Evolutionary conservation across 805 yeast species (phyloP).

Genomic region (Yarrowia deformans): DNA sequence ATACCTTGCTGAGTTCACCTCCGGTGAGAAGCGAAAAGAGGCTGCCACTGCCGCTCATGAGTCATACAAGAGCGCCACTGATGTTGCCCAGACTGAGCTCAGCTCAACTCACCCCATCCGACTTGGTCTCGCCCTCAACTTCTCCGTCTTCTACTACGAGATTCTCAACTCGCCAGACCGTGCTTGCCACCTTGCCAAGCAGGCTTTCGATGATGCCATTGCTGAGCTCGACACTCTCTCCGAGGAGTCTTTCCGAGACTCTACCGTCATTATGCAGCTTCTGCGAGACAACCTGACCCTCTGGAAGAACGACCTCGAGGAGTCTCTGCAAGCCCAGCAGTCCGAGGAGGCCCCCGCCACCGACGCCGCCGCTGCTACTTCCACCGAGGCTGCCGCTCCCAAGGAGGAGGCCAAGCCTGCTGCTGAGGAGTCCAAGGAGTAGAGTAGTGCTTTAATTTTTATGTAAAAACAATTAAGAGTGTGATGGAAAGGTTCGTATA

Average conservation of each 20-base stretch:
- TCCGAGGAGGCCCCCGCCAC: constrained; percentile 43
- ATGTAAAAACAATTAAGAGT: constrained; percentile 40
- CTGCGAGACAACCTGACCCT: constrained; percentile 97
- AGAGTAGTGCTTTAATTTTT: constrained; percentile 37
- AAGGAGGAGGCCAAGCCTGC: constrained; percentile 47
- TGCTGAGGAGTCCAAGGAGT: constrained; percentile 39
- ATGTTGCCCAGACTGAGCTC: constrained; percentile 94
- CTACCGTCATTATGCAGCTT: constrained; percentile 98
- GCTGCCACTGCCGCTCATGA: constrained; percentile 93
- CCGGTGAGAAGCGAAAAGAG: constrained; percentile 86
- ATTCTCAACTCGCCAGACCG: constrained; percentile 97
- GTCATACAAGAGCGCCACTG: constrained; percentile 94
- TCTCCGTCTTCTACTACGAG: constrained; percentile 97
- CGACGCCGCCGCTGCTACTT: constrained; percentile 42
- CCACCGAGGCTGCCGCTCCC: constrained; percentile 42
- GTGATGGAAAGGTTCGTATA: constrained; percentile 38
- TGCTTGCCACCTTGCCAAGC: constrained; percentile 98
- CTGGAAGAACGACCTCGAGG: constrained; percentile 62
- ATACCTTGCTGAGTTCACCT: constrained; percentile 96
- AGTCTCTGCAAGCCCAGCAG: constrained; percentile 45
- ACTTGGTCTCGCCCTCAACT: constrained; percentile 95
- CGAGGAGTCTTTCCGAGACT: constrained; percentile 98
- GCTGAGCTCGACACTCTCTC: constrained; percentile 97
- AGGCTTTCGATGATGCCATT: constrained; percentile 98
- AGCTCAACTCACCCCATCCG: constrained; percentile 99